phyloP scores from a whole-genome alignment of 2,329 filamentous ascomycete species.

The Penicillium sp. region DNA sequence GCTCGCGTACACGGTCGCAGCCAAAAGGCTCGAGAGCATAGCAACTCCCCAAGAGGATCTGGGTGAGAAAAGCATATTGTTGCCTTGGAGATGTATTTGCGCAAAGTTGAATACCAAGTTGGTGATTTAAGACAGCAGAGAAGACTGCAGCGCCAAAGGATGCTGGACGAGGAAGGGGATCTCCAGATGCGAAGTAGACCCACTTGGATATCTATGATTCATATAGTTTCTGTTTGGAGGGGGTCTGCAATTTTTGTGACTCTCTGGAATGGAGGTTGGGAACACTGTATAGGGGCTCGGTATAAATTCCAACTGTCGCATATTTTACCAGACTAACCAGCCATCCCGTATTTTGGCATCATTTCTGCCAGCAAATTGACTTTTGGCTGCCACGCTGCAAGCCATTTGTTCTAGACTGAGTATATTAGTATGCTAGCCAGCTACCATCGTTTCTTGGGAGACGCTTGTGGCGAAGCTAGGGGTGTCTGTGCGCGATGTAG shows the following conservation, averaged over 20 bases:
- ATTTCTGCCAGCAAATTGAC: not conserved
- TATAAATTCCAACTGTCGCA: conserved; percentile 8
- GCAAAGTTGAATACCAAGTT: not conserved
- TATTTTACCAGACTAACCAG: not conserved
- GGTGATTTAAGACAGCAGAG: not conserved
- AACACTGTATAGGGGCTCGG: not conserved
- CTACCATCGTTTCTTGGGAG: not conserved
- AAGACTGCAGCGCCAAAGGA: not conserved
- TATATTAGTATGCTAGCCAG: not conserved
- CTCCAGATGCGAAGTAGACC: conserved; percentile 1
- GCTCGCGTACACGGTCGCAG: conserved; percentile 12
- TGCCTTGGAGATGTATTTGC: not conserved
- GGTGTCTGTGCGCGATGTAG: conserved; percentile 7
- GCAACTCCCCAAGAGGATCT: conserved; percentile 2
- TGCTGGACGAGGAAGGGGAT: not conserved
- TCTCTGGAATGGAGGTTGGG: conserved; percentile 16
- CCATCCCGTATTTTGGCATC: not conserved
- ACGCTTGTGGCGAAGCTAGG: conserved; percentile 13
- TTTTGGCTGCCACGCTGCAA: not conserved
- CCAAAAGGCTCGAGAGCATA: conserved; percentile 3
- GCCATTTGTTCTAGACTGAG: not conserved
- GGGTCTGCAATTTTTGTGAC: not conserved
- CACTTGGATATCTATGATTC: conserved; percentile 2
- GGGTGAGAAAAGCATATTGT: conserved; percentile 6
- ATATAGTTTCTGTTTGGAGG: conserved; percentile 3